Conservation (phyloP, 2,329 filamentous ascomycete genomes). For the Dactylellina leptospora region DNA sequence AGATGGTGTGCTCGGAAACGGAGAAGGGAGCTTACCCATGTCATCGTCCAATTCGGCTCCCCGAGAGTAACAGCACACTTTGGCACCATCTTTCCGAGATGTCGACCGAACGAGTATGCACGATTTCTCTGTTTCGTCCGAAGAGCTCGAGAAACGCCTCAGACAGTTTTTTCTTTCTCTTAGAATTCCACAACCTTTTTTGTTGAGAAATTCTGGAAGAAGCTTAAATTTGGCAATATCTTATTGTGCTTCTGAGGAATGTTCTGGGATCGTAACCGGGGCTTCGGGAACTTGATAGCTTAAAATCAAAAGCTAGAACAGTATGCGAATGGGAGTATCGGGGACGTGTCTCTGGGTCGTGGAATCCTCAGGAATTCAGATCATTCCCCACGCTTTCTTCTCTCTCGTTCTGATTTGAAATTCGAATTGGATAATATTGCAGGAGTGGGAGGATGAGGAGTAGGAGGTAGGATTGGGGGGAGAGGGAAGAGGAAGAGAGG, state of each 20-base stretch:
- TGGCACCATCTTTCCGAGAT: slow-evolving; percentile 30
- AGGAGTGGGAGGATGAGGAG: background rate
- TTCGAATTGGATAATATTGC: slow-evolving; percentile 27
- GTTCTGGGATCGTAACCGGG: no score
- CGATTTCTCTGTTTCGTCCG: no score
- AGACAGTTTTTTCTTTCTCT: background rate
- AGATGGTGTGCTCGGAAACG: slow-evolving; percentile 1
- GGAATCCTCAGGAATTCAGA: background rate
- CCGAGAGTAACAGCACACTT: no score
- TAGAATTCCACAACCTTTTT: background rate
- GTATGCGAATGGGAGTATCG: background rate
- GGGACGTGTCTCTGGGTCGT: background rate
- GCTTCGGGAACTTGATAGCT: background rate
- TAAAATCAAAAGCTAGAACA: background rate
- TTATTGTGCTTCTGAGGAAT: no score
- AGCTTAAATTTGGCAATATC: background rate
- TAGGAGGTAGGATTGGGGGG: background rate
- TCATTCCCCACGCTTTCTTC: slow-evolving; percentile 3
- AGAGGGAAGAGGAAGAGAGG: background rate
- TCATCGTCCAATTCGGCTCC: no score
- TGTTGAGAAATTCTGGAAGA: no score
- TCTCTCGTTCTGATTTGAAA: slow-evolving; percentile 8
- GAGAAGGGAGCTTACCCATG: slow-evolving; percentile 38
- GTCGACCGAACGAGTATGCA: background rate
- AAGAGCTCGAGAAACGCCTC: background rate